Percentiles rank a stretch among this genome's conserved stretches.
These are phyloP conservation scores for Pythium scleroteichum DNA, from an alignment of 352 stramenopile genomes.

Conservation along the genomic window DNA sequence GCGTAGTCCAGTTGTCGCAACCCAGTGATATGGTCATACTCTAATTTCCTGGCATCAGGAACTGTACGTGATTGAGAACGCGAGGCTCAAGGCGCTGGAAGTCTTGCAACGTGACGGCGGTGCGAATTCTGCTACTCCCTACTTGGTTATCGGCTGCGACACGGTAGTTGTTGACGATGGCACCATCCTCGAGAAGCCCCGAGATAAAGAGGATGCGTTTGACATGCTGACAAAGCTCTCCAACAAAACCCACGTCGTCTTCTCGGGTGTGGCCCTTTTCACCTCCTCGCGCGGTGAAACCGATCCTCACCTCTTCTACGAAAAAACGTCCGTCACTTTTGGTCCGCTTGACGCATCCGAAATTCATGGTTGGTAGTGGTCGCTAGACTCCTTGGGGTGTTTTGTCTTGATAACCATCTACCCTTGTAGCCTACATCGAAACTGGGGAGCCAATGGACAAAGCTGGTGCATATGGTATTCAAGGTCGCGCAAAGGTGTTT, in stretches of 20 bases:
- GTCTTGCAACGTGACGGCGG: slow-evolving; percentile 49
- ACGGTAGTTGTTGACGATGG: slow-evolving; percentile 87
- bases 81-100: slow-evolving; percentile 76
- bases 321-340: slow-evolving; percentile 66
- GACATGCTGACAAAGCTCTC: slow-evolving; percentile 79
- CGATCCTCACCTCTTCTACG: slow-evolving; percentile 69
- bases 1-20: too few relatives aligned
- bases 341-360: slow-evolving; percentile 51
- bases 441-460: slow-evolving; percentile 93
- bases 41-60: too few relatives aligned
- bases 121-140: slow-evolving; percentile 7
- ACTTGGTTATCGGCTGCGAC: slow-evolving; percentile 85
- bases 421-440: slow-evolving; percentile 75
- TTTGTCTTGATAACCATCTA: slow-evolving; percentile 9
- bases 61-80: slow-evolving; percentile 79
- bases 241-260: slow-evolving; percentile 75
- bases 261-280: slow-evolving; percentile 86
- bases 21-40: too few relatives aligned
- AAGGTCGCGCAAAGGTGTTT: slow-evolving; percentile 81
- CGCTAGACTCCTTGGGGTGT: not conserved
- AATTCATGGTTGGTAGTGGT: slow-evolving; percentile 47
- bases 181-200: slow-evolving; percentile 89
- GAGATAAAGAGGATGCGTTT: slow-evolving; percentile 79
- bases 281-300: slow-evolving; percentile 39
- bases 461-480: slow-evolving; percentile 89